Conservation (phyloP, 2,329 filamentous ascomycete genomes). For the Chaetothyriales sp. region DNA sequence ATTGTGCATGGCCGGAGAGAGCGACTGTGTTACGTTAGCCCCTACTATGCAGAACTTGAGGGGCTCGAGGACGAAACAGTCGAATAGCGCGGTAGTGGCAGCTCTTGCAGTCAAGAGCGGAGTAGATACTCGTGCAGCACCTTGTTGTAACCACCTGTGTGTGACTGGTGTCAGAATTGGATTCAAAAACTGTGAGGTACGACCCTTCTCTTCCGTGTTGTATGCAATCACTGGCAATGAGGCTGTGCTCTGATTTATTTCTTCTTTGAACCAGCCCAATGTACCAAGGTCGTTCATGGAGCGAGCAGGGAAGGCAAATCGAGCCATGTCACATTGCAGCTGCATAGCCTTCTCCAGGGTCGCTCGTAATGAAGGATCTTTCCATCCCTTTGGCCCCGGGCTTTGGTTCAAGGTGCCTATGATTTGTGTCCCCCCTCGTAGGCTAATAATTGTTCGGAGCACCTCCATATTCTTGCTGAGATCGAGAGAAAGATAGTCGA, state of each 20-base stretch:
- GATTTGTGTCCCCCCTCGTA: conserved; percentile 27
- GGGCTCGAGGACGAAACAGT: conserved; percentile 28
- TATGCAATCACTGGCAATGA: conserved; percentile 26
- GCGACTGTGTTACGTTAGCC: conserved; percentile 27
- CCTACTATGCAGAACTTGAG: conserved; percentile 30
- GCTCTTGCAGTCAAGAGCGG: conserved; percentile 23
- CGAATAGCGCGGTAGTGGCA: conserved; percentile 25
- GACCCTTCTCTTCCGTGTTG: conserved; percentile 26
- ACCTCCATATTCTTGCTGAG: conserved; percentile 21
- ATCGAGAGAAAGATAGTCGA: conserved; percentile 27
- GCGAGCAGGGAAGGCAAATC: conserved; percentile 22
- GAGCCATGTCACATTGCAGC: conserved; percentile 27
- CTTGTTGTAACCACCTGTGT: conserved; percentile 22
- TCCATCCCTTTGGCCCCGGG: conserved; percentile 6
- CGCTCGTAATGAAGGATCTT: conserved; percentile 15
- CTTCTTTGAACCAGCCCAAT: conserved; percentile 24
- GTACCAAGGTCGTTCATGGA: conserved; percentile 25
- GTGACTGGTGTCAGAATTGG: conserved; percentile 27
- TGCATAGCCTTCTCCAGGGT: conserved; percentile 14
- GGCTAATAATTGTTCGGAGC: conserved; percentile 17
- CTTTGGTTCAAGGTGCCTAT: conserved; percentile 21
- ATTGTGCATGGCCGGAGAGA: conserved; percentile 31
- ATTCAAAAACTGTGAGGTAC: conserved; percentile 32
- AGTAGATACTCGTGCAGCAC: neutral
- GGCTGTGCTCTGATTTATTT: conserved; percentile 21